These are phyloP conservation scores for Acacia acuminata DNA, from an alignment of 306 rosid species.

Conservation along the genomic window DNA sequence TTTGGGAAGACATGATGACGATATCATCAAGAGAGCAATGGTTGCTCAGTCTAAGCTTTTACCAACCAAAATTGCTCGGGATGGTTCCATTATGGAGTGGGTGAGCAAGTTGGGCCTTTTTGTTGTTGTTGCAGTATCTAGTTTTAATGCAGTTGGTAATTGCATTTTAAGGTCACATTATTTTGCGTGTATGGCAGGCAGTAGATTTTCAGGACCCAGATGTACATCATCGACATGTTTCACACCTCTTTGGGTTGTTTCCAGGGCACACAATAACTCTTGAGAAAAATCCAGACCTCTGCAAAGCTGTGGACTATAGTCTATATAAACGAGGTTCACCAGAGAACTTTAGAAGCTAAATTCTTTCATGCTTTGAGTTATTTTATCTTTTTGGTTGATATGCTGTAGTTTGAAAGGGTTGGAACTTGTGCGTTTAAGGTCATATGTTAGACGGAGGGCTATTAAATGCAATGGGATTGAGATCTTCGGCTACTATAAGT, in stretches of 20 bases:
- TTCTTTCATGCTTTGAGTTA: conserved; percentile 2
- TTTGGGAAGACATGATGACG: conserved; percentile 71
- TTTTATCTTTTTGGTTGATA: conserved; percentile 12
- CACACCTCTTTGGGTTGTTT: conserved; percentile 85
- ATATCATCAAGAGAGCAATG: conserved; percentile 52
- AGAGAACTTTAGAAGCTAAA: conserved; percentile 24
- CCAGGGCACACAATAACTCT: conserved; percentile 84
- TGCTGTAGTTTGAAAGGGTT: background rate
- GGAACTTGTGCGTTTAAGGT: background rate
- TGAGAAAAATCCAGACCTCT: conserved; percentile 73
- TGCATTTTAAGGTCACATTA: conserved; percentile 19
- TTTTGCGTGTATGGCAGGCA: conserved; percentile 52
- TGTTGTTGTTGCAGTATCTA: background rate
- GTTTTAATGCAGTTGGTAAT: conserved; percentile 15
- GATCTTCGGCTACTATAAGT: background rate
- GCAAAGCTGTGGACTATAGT: conserved; percentile 68
- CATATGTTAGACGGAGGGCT: conserved; percentile 1
- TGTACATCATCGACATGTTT: conserved; percentile 77
- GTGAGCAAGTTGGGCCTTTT: conserved; percentile 42
- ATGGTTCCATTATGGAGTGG: conserved; percentile 97
- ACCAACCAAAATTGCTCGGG: conserved; percentile 74
- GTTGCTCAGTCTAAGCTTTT: conserved; percentile 67
- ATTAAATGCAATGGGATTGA: background rate
- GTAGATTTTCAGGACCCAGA: conserved; percentile 87
- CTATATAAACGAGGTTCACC: conserved; percentile 79